Base-by-base conservation (phyloP, 768 basidiomycete species). In the Termitomyces sp. region DNA sequence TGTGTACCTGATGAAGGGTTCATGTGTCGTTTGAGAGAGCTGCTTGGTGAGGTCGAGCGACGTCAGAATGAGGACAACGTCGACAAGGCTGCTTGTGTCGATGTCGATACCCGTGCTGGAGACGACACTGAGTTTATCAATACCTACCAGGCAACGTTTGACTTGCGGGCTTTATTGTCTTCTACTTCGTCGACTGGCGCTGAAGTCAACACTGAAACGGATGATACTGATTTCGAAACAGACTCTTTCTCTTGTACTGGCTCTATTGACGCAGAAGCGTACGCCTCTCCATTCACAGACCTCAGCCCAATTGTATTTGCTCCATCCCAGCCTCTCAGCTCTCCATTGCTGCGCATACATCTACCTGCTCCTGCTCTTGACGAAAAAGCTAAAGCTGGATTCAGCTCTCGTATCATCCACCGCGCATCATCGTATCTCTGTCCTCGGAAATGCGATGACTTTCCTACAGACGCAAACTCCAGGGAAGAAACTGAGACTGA, bases 361-460 rank as follows among this genome's bases (percentile, higher is more conserved):
- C 31, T 6, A 43, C 17, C 29, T 54, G 17, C 5, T 48, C 4
- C 14, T 42, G 14, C 40, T 42, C 40, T 40, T 4, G 29, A 40
- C 52, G 38, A 40, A 54, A 40, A 54, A 17, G 20, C 14, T 4
- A 54, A 34, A 43, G n/a, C 17, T n/a, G 54, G 42, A 12, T 45
- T 43, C 31, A 56, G 42, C 15, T 56, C 40, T 9, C 59, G 59
- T 34, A n/a, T 40, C 12, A 60, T 60, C 25, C 59, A 60, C 29
- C 59, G 59, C 12, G 59, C 59, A 1, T 58, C 57, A 12, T 60
- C 45, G 8, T 60, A 54, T 46, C 34, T 38, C 40, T 25, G 31
- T 29, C 25, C 54, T 12, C 37, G 14, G 37, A 14, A 31, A 47
- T 47, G 11, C 25, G 4, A 25, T 6, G 25, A 29, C 55, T 31